Percentiles rank a stretch among this genome's conserved stretches.
Evolutionary conservation across 1,139 yeast species (phyloP).

Genomic region (Candida sp.): DNA sequence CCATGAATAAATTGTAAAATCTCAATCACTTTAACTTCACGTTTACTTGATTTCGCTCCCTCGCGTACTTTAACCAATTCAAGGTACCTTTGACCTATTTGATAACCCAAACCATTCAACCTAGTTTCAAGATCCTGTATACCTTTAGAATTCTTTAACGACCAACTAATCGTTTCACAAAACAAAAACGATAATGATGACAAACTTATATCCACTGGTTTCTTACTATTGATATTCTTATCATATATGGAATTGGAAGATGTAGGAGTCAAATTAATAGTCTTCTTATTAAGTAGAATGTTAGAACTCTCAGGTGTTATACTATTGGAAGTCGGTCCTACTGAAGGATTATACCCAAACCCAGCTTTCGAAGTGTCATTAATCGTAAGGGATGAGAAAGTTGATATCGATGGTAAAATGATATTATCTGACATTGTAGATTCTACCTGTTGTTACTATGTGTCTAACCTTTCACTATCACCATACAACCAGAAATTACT

Average conservation of each 20-base stretch:
- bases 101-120: constrained; percentile 75
- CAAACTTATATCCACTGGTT: constrained; percentile 63
- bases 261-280: constrained; percentile 28
- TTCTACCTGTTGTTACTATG: too few relatives aligned
- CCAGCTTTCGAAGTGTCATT: constrained; percentile 31
- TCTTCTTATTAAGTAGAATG: constrained; percentile 30
- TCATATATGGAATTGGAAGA: constrained; percentile 56
- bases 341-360: constrained; percentile 45
- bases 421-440: constrained; percentile 31
- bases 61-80: constrained; percentile 44
- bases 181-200: constrained; percentile 70
- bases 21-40: constrained; percentile 75
- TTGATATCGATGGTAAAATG: constrained; percentile 36
- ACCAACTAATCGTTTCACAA: constrained; percentile 68
- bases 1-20: constrained; percentile 82
- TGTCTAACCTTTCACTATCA: too few relatives aligned
- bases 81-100: constrained; percentile 46
- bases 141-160: constrained; percentile 62
- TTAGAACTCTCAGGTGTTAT: constrained; percentile 35
- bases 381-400: constrained; percentile 33
- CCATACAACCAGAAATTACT: too few relatives aligned
- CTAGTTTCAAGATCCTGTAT: constrained; percentile 75
- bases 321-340: constrained; percentile 39
- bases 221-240: constrained; percentile 56
- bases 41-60: constrained; percentile 60